Conservation (phyloP, 176 grass and related monocot genomes). For the Aegilops speltoides region DNA sequence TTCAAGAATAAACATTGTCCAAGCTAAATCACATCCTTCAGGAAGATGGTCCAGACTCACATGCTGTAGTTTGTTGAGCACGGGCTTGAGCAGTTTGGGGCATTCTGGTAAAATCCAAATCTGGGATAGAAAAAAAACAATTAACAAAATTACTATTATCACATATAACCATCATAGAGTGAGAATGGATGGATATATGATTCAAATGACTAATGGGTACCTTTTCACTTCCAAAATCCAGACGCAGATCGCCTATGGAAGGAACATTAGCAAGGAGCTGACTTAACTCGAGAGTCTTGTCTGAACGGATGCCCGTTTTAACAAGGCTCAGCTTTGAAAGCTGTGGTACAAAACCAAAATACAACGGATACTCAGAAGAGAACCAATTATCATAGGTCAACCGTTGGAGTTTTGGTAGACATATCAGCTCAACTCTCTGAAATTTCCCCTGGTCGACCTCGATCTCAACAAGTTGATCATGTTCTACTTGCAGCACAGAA, state of each 20-base stretch:
- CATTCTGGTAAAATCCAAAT: background rate
- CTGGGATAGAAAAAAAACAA: too few species aligned
- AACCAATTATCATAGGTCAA: background rate
- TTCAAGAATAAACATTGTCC: slow-evolving; percentile 9
- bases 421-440: background rate
- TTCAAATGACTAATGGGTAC: background rate
- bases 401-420: background rate
- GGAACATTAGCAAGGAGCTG: background rate
- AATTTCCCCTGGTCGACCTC: background rate
- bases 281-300: background rate
- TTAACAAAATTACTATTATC: background rate
- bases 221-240: background rate
- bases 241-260: background rate
- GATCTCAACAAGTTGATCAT: background rate
- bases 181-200: background rate
- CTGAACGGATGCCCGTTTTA: background rate
- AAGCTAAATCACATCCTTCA: background rate
- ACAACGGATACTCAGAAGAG: background rate
- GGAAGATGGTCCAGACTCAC: background rate
- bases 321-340: background rate
- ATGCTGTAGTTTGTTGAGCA: background rate
- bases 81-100: background rate
- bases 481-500: background rate
- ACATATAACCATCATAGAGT: background rate
- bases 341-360: background rate